A percentile compares a stretch with the other conserved stretches of the same genome.
phyloP scores from a whole-genome alignment of 2,329 filamentous ascomycete genomes.

The Aspergillus piperis region DNA sequence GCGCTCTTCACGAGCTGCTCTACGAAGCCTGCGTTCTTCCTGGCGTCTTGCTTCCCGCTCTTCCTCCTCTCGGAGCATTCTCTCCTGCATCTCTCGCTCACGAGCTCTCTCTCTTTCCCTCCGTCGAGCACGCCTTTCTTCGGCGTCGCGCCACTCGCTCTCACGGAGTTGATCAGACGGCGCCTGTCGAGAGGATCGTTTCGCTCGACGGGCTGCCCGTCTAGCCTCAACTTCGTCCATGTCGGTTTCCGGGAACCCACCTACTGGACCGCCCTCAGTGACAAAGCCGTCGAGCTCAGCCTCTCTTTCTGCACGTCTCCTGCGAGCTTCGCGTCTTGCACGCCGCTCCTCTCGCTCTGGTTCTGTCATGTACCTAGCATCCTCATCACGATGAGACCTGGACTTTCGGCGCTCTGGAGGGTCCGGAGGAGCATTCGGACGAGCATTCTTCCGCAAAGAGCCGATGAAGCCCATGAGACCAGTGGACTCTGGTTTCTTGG shows the following conservation, averaged over 20 bases:
- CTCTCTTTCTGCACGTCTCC: conserved; percentile 47
- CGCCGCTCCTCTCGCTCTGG: conserved; percentile 39
- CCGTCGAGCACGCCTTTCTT: conserved; percentile 50
- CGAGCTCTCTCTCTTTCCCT: conserved; percentile 54
- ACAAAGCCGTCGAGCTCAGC: conserved; percentile 51
- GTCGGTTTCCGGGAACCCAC: conserved; percentile 39
- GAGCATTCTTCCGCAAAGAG: conserved; percentile 37
- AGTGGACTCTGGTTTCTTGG: conserved; percentile 59
- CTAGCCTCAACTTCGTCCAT: conserved; percentile 61
- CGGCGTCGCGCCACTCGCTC: conserved; percentile 35
- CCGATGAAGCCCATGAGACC: conserved; percentile 67
- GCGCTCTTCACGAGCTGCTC: conserved; percentile 38
- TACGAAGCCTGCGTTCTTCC: conserved; percentile 36
- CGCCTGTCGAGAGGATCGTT: conserved; percentile 44
- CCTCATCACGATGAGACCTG: conserved; percentile 40
- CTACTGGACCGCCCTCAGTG: conserved; percentile 45
- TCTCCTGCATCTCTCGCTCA: conserved; percentile 39
- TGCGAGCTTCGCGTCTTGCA: conserved; percentile 38
- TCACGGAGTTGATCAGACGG: conserved; percentile 38
- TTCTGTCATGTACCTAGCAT: conserved; percentile 34
- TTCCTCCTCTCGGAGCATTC: conserved; percentile 38
- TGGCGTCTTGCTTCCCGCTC: conserved; percentile 37
- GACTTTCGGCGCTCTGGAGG: conserved; percentile 40
- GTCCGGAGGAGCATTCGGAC: conserved; percentile 33
- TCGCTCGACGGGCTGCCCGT: conserved; percentile 63